Evolutionary conservation across 2,329 filamentous ascomycete species (phyloP).

Genomic region (Zymoseptoria tritici): DNA sequence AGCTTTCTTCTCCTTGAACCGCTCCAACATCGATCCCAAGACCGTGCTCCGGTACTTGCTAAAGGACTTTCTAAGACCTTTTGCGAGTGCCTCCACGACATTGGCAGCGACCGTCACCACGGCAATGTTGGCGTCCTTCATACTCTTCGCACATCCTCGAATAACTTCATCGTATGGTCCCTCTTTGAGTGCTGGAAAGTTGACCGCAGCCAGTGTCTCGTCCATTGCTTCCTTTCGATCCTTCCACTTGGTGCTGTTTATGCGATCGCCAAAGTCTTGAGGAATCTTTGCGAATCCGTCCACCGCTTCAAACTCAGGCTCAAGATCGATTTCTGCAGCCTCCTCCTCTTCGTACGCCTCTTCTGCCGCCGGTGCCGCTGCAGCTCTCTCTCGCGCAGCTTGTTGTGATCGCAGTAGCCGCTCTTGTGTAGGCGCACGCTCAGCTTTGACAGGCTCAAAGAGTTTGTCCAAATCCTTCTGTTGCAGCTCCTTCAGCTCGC

Average conservation of each 20-base stretch:
- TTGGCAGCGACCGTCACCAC: slow-evolving; percentile 91
- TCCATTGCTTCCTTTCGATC: slow-evolving; percentile 93
- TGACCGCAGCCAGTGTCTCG: slow-evolving; percentile 65
- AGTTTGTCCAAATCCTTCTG: slow-evolving; percentile 88
- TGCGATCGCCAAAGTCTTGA: slow-evolving; percentile 70
- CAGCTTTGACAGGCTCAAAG: slow-evolving; percentile 87
- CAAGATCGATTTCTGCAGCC: slow-evolving; percentile 62
- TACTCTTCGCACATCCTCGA: slow-evolving; percentile 79
- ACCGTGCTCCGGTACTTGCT: slow-evolving; percentile 71
- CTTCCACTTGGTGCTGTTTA: slow-evolving; percentile 95
- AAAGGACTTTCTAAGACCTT: slow-evolving; percentile 72
- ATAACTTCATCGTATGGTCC: slow-evolving; percentile 79
- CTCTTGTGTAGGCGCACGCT: slow-evolving; percentile 82
- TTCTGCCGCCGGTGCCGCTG: slow-evolving; percentile 28
- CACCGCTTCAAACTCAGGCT: slow-evolving; percentile 64
- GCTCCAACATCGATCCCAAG: slow-evolving; percentile 86
- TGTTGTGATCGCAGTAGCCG: slow-evolving; percentile 83
- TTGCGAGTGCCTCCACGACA: slow-evolving; percentile 82
- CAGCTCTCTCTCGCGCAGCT: slow-evolving; percentile 61
- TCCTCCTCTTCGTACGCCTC: slow-evolving; percentile 40
- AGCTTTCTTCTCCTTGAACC: slow-evolving; percentile 94
- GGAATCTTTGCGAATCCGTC: slow-evolving; percentile 79
- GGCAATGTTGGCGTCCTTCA: slow-evolving; percentile 97
- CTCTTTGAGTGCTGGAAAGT: slow-evolving; percentile 87
- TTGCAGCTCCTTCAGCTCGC: slow-evolving; percentile 88